These are phyloP conservation scores for Nemophila menziesii DNA, from an alignment of 257 asterid genomes.

Conservation along the genomic window DNA sequence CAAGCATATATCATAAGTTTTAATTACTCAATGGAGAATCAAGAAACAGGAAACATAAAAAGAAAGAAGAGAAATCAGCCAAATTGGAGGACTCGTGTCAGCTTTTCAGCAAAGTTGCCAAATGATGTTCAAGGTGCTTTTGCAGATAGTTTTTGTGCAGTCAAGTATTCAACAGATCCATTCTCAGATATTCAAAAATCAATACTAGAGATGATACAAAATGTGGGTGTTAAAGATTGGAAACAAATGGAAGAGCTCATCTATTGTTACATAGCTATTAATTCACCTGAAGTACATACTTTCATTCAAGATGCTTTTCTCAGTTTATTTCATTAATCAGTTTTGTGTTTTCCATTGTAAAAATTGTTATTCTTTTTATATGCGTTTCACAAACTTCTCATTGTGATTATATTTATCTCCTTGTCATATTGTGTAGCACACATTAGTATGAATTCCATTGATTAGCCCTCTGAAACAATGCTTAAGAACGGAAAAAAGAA, in stretches of 20 bases:
- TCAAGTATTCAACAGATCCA: conserved; percentile 45
- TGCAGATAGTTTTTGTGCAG: conserved; percentile 48
- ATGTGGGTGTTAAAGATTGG: conserved; percentile 45
- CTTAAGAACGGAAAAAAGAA: not conserved
- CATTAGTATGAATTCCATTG: not conserved
- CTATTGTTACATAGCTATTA: conserved; percentile 47
- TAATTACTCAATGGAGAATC: conserved; percentile 11
- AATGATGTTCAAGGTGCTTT: conserved; percentile 26
- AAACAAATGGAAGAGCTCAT: conserved; percentile 52
- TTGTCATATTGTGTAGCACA: not conserved
- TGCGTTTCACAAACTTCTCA: not conserved
- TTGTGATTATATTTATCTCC: not conserved
- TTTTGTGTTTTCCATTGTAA: not conserved
- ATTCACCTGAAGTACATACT: conserved; percentile 33
- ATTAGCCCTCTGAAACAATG: not conserved
- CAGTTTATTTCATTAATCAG: conserved; percentile 12
- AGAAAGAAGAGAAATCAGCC: conserved; percentile 13
- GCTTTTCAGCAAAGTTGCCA: conserved; percentile 57
- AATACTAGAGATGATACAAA: conserved; percentile 35
- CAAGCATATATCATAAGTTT: not conserved
- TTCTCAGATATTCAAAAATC: conserved; percentile 39
- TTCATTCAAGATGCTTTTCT: conserved; percentile 46
- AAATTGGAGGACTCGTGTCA: conserved; percentile 16
- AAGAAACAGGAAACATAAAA: conserved; percentile 5
- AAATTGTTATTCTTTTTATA: not conserved